Conservation (phyloP, 2,329 filamentous ascomycete species). For the Stemphylium beticola region DNA sequence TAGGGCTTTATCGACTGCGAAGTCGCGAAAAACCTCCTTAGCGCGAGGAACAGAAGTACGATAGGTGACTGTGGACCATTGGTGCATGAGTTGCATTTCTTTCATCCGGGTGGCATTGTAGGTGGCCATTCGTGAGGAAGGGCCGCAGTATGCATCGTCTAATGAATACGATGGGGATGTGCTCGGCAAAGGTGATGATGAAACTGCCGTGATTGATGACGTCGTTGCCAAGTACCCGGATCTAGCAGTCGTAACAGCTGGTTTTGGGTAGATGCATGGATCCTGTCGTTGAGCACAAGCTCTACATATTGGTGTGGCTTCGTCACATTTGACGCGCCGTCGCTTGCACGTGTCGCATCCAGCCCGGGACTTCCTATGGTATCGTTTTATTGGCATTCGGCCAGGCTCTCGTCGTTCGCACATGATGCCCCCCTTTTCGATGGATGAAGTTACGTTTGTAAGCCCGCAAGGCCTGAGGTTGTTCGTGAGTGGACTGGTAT, state of each 20-base stretch:
- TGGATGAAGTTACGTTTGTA: not conserved
- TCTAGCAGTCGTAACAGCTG: not conserved
- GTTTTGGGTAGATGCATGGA: not conserved
- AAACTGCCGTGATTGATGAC: not conserved
- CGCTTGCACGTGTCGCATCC: conserved; percentile 1
- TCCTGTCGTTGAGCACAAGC: not conserved
- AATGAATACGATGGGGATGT: not conserved
- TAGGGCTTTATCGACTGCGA: not conserved
- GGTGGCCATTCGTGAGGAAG: not conserved
- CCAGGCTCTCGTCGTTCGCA: not conserved
- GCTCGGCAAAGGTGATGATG: not conserved
- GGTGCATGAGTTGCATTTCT: not conserved
- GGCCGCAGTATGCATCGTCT: not conserved
- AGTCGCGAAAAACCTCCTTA: not conserved
- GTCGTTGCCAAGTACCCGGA: not conserved
- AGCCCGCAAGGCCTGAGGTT: not conserved
- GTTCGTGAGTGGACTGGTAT: not conserved
- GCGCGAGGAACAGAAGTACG: not conserved
- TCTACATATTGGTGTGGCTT: not conserved
- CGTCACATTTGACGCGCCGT: conserved; percentile 1
- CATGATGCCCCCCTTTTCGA: not conserved
- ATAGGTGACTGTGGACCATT: not conserved
- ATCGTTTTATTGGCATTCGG: not conserved
- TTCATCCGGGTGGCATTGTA: not conserved
- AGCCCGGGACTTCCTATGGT: not conserved